phyloP scores from a whole-genome alignment of 768 basidiomycete species.

The Russula sp. region DNA sequence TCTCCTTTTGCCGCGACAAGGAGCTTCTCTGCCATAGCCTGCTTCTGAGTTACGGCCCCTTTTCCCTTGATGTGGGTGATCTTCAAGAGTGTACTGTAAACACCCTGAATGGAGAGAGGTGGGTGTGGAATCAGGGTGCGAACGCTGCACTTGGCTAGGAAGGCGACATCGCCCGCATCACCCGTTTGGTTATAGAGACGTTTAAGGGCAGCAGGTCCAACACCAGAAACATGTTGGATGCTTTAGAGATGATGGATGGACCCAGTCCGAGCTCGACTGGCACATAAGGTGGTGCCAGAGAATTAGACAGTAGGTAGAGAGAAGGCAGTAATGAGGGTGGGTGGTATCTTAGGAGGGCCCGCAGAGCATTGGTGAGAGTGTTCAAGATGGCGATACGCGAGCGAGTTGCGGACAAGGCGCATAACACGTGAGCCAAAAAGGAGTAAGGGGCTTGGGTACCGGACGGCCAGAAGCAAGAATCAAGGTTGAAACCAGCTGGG shows the following conservation, averaged over 20 bases:
- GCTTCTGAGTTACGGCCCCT: slow-evolving; percentile 74
- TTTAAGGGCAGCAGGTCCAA: slow-evolving; percentile 54
- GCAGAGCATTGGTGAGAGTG: slow-evolving; percentile 69
- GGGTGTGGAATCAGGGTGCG: slow-evolving; percentile 71
- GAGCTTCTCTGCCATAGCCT: slow-evolving; percentile 72
- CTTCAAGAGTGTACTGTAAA: slow-evolving; percentile 65
- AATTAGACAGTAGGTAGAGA: slow-evolving; percentile 79
- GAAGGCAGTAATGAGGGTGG: slow-evolving; percentile 69
- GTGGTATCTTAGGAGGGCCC: slow-evolving; percentile 62
- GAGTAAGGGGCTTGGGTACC: slow-evolving; percentile 55
- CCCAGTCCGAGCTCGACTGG: slow-evolving; percentile 70
- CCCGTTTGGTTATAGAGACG: slow-evolving; percentile 70
- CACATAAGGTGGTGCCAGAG: slow-evolving; percentile 71
- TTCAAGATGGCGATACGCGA: slow-evolving; percentile 71
- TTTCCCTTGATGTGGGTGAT: slow-evolving; percentile 68
- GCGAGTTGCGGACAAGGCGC: slow-evolving; percentile 58
- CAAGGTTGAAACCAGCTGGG: slow-evolving; percentile 46
- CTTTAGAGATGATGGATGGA: slow-evolving; percentile 60
- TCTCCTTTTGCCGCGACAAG: slow-evolving; percentile 85
- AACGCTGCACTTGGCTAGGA: slow-evolving; percentile 71
- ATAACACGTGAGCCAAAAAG: slow-evolving; percentile 64
- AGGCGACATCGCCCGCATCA: slow-evolving; percentile 84
- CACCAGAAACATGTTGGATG: slow-evolving; percentile 73
- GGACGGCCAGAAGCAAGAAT: slow-evolving; percentile 45
- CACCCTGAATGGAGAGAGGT: slow-evolving; percentile 58